Base-by-base conservation (phyloP, 768 basidiomycete genomes). In the Leccinum fibrillosum region DNA sequence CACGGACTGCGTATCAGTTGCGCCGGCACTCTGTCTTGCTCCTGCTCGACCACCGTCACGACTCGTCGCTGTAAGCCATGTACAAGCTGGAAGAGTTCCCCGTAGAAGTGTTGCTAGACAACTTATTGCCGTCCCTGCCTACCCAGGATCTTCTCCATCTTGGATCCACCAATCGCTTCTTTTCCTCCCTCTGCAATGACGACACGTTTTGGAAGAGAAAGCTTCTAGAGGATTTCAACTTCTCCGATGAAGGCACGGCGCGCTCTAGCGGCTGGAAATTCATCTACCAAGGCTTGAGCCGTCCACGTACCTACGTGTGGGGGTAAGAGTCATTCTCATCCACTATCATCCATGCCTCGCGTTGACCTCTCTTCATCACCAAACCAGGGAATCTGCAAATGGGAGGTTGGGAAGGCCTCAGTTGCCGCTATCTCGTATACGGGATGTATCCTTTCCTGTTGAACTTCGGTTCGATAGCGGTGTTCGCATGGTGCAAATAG, bases 131-230 rank as follows among this genome's bases (percentile, higher is more conserved):
- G 21, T 64, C 71, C 9, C 73, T 92, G 28, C 72, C 80, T 10
- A 69, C 84, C 28, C 62, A 67, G 12, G 86, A 87, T 68, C 73
- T 94, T 21, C 72, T 86, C 3, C 73, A 74, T 45, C 77, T 96
- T 8, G 78, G 79, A 4, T 73, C 72, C n/a, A 87, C 88, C 1
- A 86, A 80, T 73, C 86, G 80, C 62, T 80, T 80, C 69, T 89
- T 92, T 66, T 78, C 83, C 49, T 61, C 71, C 12, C 64, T 89
- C 25, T 82, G 81, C 66, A 76, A 80, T 12, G 91, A 94, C 66
- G 88, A 92, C 57, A 85, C 84, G 0, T 79, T 93, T 58, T 95
- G 93, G 93, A 86, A 85, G 68, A 78, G 82, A 28, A 88, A 82
- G 59, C 74, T 91, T 9, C 68, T 78, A 30, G 70, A 72, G 32